A percentile compares a stretch with the other conserved stretches of the same genome.
Conservation (phyloP, 768 basidiomycete genomes). For the Floccularia luteovirens region DNA sequence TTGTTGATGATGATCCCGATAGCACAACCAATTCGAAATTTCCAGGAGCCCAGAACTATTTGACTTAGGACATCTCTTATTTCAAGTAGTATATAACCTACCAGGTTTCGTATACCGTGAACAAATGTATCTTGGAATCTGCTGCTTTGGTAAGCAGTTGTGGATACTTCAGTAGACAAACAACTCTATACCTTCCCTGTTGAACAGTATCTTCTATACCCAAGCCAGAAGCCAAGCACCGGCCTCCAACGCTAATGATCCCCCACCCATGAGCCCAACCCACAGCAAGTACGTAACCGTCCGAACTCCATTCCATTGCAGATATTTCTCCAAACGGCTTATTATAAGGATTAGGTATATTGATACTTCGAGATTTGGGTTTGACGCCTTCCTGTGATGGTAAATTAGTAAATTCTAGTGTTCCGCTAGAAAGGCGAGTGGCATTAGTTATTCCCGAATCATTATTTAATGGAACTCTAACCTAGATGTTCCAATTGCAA, state of each 20-base stretch:
- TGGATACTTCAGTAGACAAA: slow-evolving; percentile 2
- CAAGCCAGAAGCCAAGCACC: slow-evolving; percentile 76
- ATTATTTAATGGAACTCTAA: slow-evolving; percentile 18
- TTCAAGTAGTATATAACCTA: slow-evolving; percentile 23
- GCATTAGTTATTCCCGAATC: neutral
- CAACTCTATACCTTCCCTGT: slow-evolving; percentile 32
- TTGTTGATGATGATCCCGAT: slow-evolving; percentile 36
- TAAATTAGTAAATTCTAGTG: slow-evolving; percentile 59
- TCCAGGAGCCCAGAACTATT: slow-evolving; percentile 89
- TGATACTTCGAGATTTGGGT: slow-evolving; percentile 53
- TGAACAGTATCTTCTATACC: slow-evolving; percentile 59
- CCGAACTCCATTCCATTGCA: slow-evolving; percentile 86
- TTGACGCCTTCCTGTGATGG: slow-evolving; percentile 53
- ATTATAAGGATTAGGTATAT: slow-evolving; percentile 56
- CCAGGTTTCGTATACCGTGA: slow-evolving; percentile 69
- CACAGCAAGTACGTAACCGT: slow-evolving; percentile 91
- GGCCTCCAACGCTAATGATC: slow-evolving; percentile 82
- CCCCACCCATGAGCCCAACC: slow-evolving; percentile 91
- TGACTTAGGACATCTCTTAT: slow-evolving; percentile 4
- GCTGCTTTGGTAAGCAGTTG: slow-evolving; percentile 4
- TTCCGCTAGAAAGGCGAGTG: slow-evolving; percentile 36
- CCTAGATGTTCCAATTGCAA: slow-evolving; percentile 76
- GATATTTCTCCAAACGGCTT: slow-evolving; percentile 54
- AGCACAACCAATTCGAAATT: slow-evolving; percentile 85
- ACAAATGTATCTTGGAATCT: slow-evolving; percentile 82